Base-by-base conservation (phyloP, 441 rosid genomes). In the Pelargonium fulgidum region DNA sequence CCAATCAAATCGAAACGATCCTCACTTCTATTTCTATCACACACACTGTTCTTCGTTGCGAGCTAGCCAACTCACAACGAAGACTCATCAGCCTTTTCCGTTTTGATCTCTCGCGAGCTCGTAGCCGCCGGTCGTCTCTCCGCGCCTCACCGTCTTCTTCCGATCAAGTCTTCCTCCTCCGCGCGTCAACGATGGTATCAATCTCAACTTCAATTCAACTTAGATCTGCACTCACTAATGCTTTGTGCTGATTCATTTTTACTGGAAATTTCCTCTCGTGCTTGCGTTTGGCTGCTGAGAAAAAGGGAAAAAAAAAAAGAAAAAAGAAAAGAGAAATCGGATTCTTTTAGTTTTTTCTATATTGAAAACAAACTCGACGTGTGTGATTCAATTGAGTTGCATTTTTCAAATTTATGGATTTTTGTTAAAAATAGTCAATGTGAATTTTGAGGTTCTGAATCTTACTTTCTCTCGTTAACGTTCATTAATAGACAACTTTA, bases 311-410 rank as follows among this genome's bases (percentile, higher is more conserved):
- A n/a, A n/a, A n/a, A n/a, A n/a, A n/a, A n/a, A n/a, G n/a, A n/a
- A 11, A 20, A 13, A 50, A 58, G 20, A 58, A 9, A 26, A 45
- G 36, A 66, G 48, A 59, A 59, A 2, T 0, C 20, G 9, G 13
- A 47, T 61, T 61, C 9, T 29, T 1, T 17, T 22, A 22, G 20
- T 20, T 22, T 56, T 65, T 22, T 14, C 20, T 45, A 7, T 63
- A 24, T 62, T 24, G 66, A 3, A 8, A 62, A 4, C 22, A 11
- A 26, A 62, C 5, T 66, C 8, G 36, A 59, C 68, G 68, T 24
- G 62, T 56, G 24, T 63, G 20, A 20, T 33, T 61, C 24, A 4
- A 68, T 71, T 12, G 45, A 68, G 74, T 1, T 76, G 12, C 62
- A 56, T n/a, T 56, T 56, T 56, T 56, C 62, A 16, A 20, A 17